Percentiles rank a stretch among this genome's conserved stretches.
phyloP scores from a whole-genome alignment of 441 rosid species.

The Bruguiera hainesii region DNA sequence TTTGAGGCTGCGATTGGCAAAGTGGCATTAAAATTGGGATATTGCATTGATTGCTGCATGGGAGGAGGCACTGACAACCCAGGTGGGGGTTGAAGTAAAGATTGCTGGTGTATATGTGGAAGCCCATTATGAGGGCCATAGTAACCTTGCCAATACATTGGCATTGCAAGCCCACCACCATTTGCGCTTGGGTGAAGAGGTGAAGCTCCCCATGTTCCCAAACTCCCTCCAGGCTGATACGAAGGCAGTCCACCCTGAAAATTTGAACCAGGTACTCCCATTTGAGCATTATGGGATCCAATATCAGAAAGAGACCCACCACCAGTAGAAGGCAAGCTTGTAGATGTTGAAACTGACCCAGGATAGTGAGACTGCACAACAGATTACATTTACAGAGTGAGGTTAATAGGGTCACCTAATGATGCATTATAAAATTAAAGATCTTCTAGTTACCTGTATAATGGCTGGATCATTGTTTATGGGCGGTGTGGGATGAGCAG shows the following conservation, averaged over 20 bases:
- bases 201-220: conserved; percentile 77
- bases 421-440: neutral
- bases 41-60: conserved; percentile 69
- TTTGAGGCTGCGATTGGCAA: conserved; percentile 47
- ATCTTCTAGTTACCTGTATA: conserved; percentile 60
- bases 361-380: conserved; percentile 86
- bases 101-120: conserved; percentile 76
- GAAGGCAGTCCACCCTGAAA: conserved; percentile 70
- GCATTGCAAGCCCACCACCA: conserved; percentile 64
- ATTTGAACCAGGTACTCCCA: conserved; percentile 61
- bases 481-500: conserved; percentile 59
- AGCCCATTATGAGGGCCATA: conserved; percentile 73
- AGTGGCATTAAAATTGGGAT: conserved; percentile 59
- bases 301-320: conserved; percentile 51
- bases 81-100: conserved; percentile 72
- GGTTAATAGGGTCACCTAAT: neutral
- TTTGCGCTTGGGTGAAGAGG: conserved; percentile 60
- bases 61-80: conserved; percentile 65
- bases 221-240: conserved; percentile 82
- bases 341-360: conserved; percentile 48
- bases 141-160: conserved; percentile 87
- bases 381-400: conserved; percentile 15
- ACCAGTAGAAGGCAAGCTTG: conserved; percentile 53
- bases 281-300: conserved; percentile 49
- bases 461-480: conserved; percentile 91